Evolutionary conservation across 306 rosid species (phyloP).

Genomic region (Boehmeria nivea): DNA sequence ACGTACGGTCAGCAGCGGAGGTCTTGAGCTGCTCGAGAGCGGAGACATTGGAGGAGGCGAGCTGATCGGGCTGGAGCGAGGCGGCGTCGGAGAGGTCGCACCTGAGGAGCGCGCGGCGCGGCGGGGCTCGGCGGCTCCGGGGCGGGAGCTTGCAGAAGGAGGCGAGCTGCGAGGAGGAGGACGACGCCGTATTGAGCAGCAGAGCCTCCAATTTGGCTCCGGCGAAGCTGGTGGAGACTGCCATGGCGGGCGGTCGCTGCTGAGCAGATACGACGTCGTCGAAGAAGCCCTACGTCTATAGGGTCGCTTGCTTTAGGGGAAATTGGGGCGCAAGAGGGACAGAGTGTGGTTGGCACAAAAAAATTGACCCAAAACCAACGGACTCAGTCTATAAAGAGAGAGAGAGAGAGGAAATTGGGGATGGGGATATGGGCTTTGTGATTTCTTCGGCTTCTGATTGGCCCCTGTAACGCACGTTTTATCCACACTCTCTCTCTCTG

Average conservation of each 20-base stretch:
- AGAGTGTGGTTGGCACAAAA: neutral
- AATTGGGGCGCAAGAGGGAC: neutral
- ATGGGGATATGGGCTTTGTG: slow-evolving; percentile 22
- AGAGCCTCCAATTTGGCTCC: slow-evolving; percentile 38
- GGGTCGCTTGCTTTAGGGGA: neutral
- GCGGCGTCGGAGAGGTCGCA: slow-evolving; percentile 56
- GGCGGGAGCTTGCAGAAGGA: slow-evolving; percentile 25
- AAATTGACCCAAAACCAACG: neutral
- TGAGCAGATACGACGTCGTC: too few relatives aligned
- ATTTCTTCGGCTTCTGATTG: slow-evolving; percentile 68
- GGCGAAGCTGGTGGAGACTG: slow-evolving; percentile 34
- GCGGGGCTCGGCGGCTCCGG: slow-evolving; percentile 33
- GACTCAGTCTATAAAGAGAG: neutral
- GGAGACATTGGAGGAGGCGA: slow-evolving; percentile 35
- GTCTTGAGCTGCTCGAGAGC: slow-evolving; percentile 91
- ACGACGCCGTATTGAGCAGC: slow-evolving; percentile 25
- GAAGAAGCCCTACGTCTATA: neutral
- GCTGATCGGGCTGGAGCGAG: slow-evolving; percentile 23
- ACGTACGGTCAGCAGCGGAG: slow-evolving; percentile 78
- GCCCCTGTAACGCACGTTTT: slow-evolving; percentile 55
- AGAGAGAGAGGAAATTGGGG: neutral
- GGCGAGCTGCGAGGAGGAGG: slow-evolving; percentile 33
- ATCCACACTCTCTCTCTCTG: slow-evolving; percentile 68
- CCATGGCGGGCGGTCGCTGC: slow-evolving; percentile 25
- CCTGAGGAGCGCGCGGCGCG: slow-evolving; percentile 54